A percentile compares a stretch with the other conserved stretches of the same genome.
These are phyloP conservation scores for Seiridium cupressi DNA, from an alignment of 2,329 filamentous ascomycete genomes.

Conservation along the genomic window DNA sequence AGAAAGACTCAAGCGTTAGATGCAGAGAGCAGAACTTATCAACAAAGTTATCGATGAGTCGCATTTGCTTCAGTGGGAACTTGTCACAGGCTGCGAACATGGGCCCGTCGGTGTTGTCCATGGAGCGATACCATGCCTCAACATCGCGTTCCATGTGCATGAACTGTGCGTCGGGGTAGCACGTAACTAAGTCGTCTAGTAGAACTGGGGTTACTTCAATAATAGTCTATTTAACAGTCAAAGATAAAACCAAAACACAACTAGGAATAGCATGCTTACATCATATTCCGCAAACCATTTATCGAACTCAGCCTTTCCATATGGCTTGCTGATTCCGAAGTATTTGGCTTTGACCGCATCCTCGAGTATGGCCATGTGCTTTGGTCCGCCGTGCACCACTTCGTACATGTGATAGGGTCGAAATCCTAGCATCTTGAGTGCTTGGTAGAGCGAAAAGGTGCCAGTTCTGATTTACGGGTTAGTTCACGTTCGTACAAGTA, in stretches of 20 bases:
- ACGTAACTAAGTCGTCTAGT: slow-evolving; percentile 23
- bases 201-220: slow-evolving; percentile 25
- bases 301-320: slow-evolving; percentile 21
- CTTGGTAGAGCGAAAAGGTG: slow-evolving; percentile 21
- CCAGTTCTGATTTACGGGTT: slow-evolving; percentile 13
- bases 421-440: slow-evolving; percentile 20
- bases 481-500: background rate
- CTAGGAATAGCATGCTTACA: slow-evolving; percentile 6
- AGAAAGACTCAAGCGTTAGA: slow-evolving; percentile 7
- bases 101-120: slow-evolving; percentile 21
- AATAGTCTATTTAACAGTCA: slow-evolving; percentile 5
- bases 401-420: slow-evolving; percentile 22
- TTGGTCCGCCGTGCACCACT: slow-evolving; percentile 8
- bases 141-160: slow-evolving; percentile 30
- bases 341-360: slow-evolving; percentile 20
- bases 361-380: slow-evolving; percentile 16
- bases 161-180: slow-evolving; percentile 30
- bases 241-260: too few relatives aligned
- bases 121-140: slow-evolving; percentile 26
- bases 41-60: slow-evolving; percentile 17
- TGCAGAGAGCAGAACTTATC: slow-evolving; percentile 15
- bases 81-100: slow-evolving; percentile 11
- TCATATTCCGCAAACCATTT: slow-evolving; percentile 23
- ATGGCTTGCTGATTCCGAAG: slow-evolving; percentile 16
- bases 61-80: slow-evolving; percentile 23